Evolutionary conservation across 176 grass and related monocot species (phyloP).

Genomic region (Rhynchospora tenuis): DNA sequence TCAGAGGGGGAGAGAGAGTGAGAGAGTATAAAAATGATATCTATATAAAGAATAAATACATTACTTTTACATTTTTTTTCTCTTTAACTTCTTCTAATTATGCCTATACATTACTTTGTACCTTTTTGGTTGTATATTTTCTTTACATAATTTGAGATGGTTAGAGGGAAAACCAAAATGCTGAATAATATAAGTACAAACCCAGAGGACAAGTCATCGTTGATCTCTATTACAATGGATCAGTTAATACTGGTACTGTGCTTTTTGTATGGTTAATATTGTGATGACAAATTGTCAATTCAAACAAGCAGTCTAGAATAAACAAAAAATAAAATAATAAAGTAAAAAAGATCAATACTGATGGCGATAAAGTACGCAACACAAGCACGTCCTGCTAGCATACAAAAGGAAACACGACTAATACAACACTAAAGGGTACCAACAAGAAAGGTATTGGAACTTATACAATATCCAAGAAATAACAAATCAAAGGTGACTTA

Average conservation of each 20-base stretch:
- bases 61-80: neutral
- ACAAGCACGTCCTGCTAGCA: neutral
- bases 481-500: neutral
- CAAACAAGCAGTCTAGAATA: neutral
- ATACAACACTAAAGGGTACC: conserved; percentile 1
- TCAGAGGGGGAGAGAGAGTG: neutral
- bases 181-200: neutral
- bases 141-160: neutral
- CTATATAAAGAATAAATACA: neutral
- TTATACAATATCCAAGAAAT: neutral
- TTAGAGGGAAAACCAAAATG: neutral
- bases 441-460: neutral
- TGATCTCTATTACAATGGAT: neutral
- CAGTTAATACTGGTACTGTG: neutral
- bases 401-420: too few relatives aligned
- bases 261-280: neutral
- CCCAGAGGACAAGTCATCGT: neutral
- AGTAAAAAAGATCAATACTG: neutral
- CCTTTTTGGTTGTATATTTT: neutral
- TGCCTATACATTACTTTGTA: neutral
- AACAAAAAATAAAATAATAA: neutral
- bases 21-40: neutral
- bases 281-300: neutral
- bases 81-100: too few relatives aligned
- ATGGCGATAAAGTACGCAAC: neutral